Conservation (phyloP, 2,329 filamentous ascomycete genomes). For the Claviceps paspali region DNA sequence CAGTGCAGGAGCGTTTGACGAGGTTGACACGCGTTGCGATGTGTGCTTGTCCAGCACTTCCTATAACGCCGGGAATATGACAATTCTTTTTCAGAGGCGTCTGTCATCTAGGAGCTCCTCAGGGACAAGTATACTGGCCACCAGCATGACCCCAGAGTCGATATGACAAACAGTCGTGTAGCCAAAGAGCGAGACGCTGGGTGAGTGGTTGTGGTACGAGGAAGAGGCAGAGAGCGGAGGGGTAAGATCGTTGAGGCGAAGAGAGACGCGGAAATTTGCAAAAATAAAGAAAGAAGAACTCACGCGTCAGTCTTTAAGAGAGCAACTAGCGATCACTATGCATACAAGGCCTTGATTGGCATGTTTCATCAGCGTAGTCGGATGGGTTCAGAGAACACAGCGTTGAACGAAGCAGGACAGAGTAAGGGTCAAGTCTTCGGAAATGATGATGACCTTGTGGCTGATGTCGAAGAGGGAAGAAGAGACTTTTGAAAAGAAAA, state of each 20-base stretch:
- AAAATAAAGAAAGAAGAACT: slow-evolving; percentile 12
- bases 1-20: slow-evolving; percentile 1
- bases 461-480: slow-evolving; percentile 3
- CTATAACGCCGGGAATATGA: neutral
- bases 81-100: slow-evolving; percentile 1
- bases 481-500: slow-evolving; percentile 4
- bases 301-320: slow-evolving; percentile 15
- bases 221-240: neutral
- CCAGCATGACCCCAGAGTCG: slow-evolving; percentile 6
- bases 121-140: slow-evolving; percentile 6
- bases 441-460: slow-evolving; percentile 6
- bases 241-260: neutral
- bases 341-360: slow-evolving; percentile 19
- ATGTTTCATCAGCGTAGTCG: slow-evolving; percentile 9
- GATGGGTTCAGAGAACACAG: slow-evolving; percentile 3
- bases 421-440: slow-evolving; percentile 3
- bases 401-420: slow-evolving; percentile 6
- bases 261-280: neutral
- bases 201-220: slow-evolving; percentile 3
- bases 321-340: slow-evolving; percentile 22
- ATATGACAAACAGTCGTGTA: slow-evolving; percentile 6
- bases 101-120: neutral
- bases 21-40: neutral
- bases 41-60: neutral
- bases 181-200: slow-evolving; percentile 5